Conservation (phyloP, 2,329 filamentous ascomycete species). For the Chrysoporthe deuterocubensis region DNA sequence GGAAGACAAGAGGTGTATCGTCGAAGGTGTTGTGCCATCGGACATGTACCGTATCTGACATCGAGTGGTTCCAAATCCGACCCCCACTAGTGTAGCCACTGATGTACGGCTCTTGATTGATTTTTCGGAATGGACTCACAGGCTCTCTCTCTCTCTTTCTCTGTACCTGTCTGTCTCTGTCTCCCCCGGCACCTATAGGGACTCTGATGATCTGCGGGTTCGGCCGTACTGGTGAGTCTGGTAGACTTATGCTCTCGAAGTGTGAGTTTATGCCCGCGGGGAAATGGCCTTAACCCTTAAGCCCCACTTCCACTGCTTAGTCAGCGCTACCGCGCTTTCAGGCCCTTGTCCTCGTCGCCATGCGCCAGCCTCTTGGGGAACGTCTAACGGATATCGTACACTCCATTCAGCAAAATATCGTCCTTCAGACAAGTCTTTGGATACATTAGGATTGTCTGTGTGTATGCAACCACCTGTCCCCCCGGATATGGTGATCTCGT, state of each 20-base stretch:
- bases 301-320: not conserved
- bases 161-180: not conserved
- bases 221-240: not conserved
- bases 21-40: too few relatives aligned
- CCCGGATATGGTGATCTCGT: not conserved
- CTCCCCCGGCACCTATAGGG: not conserved
- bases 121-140: not conserved
- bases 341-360: not conserved
- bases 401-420: not conserved
- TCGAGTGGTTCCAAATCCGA: too few relatives aligned
- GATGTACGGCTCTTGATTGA: not conserved
- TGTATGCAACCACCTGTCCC: not conserved
- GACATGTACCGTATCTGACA: not conserved
- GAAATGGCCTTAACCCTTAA: not conserved
- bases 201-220: not conserved
- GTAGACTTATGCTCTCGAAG: not conserved
- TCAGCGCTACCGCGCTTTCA: not conserved
- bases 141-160: too few relatives aligned
- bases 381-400: not conserved
- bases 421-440: not conserved
- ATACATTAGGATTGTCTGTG: not conserved
- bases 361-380: not conserved
- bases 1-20: not conserved
- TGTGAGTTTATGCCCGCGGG: not conserved
- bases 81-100: not conserved